Evolutionary conservation across 1,284 basidiomycete genomes (phyloP), one percentile per base, ranked within the genome.

Genomic region (Cryptococcus maquisensis): DNA sequence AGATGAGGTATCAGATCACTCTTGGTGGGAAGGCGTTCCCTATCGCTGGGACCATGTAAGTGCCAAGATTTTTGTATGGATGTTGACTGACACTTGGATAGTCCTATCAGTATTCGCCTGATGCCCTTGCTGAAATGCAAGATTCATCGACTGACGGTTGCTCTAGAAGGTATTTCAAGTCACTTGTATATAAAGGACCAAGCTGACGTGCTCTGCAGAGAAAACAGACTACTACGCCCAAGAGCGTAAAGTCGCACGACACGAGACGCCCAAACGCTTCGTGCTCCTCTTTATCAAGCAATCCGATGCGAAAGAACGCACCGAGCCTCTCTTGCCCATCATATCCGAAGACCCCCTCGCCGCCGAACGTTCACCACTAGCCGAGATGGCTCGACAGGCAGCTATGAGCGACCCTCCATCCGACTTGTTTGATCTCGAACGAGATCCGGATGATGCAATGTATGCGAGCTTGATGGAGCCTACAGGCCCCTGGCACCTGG

Each of bases 101-200:
- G 74, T 46, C 90, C 92, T 0, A 78, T 98, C 39, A 84, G 84
- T 50, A 79, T 98, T 40, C 86, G 87, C 2, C 81, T 98, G 53
- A 84, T 90, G 79, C 94, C 95, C 3, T 75, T 94, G 59, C 78
- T 83, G 32, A 96, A 96, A 74, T 81, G 91, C 73, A 89, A 87
- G 72, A 81, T 98, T 5, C 85, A 90, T 71, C 81, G 87, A 21
- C 70, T 98, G 37, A 80, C 83, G 0, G 84, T 90, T 0, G 79
- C 83, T n/a, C 78, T 98, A 16, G 94, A 98, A 80, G 90, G 90
- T 88, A 60, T 57, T 81, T 69, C 24, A 28, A 36, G 32, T 50
- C 47, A 15, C 35, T 20, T 35, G 63, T 49, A 54, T 57, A 45
- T 23, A 20, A 47, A 12, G 10, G 28, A 13, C 37, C n/a, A 5